Base-by-base conservation (phyloP, 2,329 filamentous ascomycete species). In the Cryphonectria radicalis region DNA sequence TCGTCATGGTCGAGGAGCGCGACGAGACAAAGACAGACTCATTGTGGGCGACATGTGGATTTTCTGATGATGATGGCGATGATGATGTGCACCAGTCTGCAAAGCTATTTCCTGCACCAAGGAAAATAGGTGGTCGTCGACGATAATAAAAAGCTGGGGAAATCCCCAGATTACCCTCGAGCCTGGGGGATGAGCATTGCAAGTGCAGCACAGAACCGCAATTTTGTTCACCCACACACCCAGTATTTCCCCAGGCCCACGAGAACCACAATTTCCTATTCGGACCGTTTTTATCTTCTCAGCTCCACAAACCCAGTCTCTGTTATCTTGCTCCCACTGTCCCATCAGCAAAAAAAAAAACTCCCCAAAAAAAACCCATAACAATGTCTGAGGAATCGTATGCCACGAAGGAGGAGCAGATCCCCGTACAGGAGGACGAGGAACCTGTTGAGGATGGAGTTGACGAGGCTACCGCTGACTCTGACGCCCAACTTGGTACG, bases 401-500 rank as follows among this genome's bases (percentile, higher is more conserved):
- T 65, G 53, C 65, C 69, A 67, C 63, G n/a, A 63, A 73, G 60
- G 71, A 75, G 25, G 53, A 68, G 43, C 63, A 69, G 8, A 17
- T 69, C 43, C 73, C 72, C 0, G 75, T 76, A 13, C 43, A 74
- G 6, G 70, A 71, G 37, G 74, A 77, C 57, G 69, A 68, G 19
- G 73, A 62, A 2, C 42, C 66, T 3, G 50, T 76, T 17, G 74
- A 77, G 57, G 73, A 73, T 25, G 70, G 69, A 22, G 69, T 73
- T 1, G 69, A 74, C 28, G 42, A 55, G 40, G 53, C 62, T 1
- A 57, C 65, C 6, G 72, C 72, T 28, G 70, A 74, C 32, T 70
- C 75, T 2, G 69, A 75, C 25, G 69, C 72, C 17, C 75, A 77
- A 40, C 71, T 77, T 10, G 69, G 75, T 74, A 66, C 42, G 73